Percentiles rank a stretch among this genome's conserved stretches.
These are phyloP conservation scores for Barnettozyma populi DNA, from an alignment of 805 yeast genomes.

Conservation along the genomic window DNA sequence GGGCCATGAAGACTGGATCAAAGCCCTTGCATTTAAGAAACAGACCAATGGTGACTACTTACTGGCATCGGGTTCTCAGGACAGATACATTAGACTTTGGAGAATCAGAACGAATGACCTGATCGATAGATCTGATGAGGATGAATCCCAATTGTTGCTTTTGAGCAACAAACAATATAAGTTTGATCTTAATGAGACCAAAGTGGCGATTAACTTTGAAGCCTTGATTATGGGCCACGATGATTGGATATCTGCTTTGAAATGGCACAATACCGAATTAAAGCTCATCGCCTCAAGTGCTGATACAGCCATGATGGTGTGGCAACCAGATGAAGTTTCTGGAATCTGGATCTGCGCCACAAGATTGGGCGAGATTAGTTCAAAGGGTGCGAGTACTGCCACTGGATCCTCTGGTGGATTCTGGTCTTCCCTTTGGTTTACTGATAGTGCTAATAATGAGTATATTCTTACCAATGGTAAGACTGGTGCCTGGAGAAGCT, in stretches of 20 bases:
- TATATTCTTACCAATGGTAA: conserved; percentile 77
- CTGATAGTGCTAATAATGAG: conserved; percentile 31
- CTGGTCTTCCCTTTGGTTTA: conserved; percentile 69
- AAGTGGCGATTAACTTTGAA: conserved; percentile 70
- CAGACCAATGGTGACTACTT: conserved; percentile 47
- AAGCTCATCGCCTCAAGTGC: conserved; percentile 81
- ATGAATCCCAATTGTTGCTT: conserved; percentile 42
- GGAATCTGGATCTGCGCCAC: conserved; percentile 86
- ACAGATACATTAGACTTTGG: conserved; percentile 89
- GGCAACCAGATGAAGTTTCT: conserved; percentile 83
- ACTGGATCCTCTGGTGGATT: conserved; percentile 88
- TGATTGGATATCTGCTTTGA: conserved; percentile 87
- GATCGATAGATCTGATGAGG: conserved; percentile 55
- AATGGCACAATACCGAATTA: conserved; percentile 62
- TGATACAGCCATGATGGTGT: conserved; percentile 87
- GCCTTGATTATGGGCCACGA: conserved; percentile 97
- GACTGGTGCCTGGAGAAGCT: conserved; percentile 88
- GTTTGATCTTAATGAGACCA: conserved; percentile 36
- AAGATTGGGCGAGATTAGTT: conserved; percentile 85
- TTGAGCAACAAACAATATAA: conserved; percentile 71
- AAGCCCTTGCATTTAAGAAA: conserved; percentile 55
- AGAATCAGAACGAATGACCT: conserved; percentile 51
- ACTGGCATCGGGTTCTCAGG: conserved; percentile 90
- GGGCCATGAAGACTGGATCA: conserved; percentile 98
- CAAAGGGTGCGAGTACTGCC: conserved; percentile 97